Base-by-base conservation (phyloP, 495 filamentous ascomycete species). In the Penicillium dipodomyicola region DNA sequence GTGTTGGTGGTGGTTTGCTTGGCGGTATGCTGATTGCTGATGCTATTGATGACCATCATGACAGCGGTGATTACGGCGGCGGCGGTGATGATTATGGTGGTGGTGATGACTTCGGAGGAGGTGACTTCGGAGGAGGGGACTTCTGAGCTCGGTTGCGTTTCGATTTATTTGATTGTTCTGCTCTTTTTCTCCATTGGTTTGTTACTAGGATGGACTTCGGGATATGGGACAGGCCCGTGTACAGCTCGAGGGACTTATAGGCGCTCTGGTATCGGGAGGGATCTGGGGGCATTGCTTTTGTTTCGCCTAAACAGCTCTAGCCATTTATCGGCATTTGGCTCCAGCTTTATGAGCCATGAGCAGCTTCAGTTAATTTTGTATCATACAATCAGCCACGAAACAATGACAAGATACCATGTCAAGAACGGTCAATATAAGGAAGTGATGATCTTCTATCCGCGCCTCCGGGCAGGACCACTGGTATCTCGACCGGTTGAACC, bases 1-100 rank as follows among this genome's bases (percentile, higher is more conserved):
- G 90, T 68, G 65, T 90, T 9, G 90, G 89, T 45, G 90, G 85
- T 53, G 90, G 90, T 52, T 58, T 95, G 63, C 40, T 92, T 3
- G 90, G 89, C 57, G 90, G 89, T 11, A 73, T 77, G 60, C 46
- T 92, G 65, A 65, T 95, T 40, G 87, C 79, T 4, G 80, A 88
- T 64, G 85, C 83, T 42, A 46, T 67, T 58, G 72, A 86, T 51
- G 58, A 64, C 47, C 81, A 83, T 62, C 58, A 52, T 61, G 72
- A 79, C 20, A 76, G 73, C 43, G 82, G 83, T 60, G 60, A 68
- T 44, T 60, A 65, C 54, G 63, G 71, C 33, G 71, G 70, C 30
- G 71, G 74, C 30, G 71, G 74, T 25, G 68, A 62, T 51, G 67
- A 65, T 25, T 75, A 77, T 58, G 70, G 75, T 56, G 74, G 73